A percentile compares a stretch with the other conserved stretches of the same genome.
Conservation (phyloP, 1,284 basidiomycete genomes). For the Naganishia albida region DNA sequence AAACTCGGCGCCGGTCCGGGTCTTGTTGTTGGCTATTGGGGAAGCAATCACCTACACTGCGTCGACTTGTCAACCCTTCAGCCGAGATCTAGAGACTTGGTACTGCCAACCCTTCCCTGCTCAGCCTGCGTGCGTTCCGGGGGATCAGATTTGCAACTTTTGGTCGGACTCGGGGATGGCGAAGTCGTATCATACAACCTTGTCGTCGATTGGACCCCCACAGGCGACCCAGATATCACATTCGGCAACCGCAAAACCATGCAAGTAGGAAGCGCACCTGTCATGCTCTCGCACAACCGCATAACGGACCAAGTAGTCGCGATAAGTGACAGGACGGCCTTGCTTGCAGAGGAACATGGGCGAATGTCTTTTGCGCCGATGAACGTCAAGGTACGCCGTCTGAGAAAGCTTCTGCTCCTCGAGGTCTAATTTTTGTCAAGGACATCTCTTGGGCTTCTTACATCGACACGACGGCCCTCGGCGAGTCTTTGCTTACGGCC, state of each 20-base stretch:
- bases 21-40: constrained; percentile 75
- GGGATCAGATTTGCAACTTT: constrained; percentile 60
- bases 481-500: constrained; percentile 63
- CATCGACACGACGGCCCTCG: constrained; percentile 59
- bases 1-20: constrained; percentile 17
- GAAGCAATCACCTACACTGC: constrained; percentile 65
- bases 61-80: constrained; percentile 59
- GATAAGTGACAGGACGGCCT: constrained; percentile 48
- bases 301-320: constrained; percentile 44
- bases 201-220: constrained; percentile 9
- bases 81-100: constrained; percentile 40
- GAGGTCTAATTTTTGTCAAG: constrained; percentile 52
- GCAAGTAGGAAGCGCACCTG: constrained; percentile 59
- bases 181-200: constrained; percentile 64
- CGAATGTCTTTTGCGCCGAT: constrained; percentile 69
- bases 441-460: constrained; percentile 62
- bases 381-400: constrained; percentile 65
- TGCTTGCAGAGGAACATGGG: constrained; percentile 65
- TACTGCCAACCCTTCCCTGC: constrained; percentile 33
- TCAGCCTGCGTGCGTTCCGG: constrained; percentile 32
- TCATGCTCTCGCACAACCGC: constrained; percentile 12
- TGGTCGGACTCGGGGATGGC: constrained; percentile 80
- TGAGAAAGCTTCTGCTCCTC: background rate
- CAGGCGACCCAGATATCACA: constrained; percentile 20
- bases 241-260: constrained; percentile 55